Evolutionary conservation across 257 asterid species (phyloP).

Genomic region (Solanum sitiens): DNA sequence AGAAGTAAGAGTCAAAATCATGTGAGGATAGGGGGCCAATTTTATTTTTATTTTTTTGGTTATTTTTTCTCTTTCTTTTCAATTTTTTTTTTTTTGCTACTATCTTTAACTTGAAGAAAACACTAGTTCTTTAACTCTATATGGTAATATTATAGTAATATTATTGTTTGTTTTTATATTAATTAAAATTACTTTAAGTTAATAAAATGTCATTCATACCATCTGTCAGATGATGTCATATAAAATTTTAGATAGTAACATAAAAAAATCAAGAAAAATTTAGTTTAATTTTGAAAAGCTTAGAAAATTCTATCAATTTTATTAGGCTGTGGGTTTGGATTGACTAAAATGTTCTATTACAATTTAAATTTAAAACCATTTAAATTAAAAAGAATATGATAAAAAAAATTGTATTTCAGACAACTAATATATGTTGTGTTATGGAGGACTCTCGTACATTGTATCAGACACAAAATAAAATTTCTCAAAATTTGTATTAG

Average conservation of each 20-base stretch:
- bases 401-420: background rate
- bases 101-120: background rate
- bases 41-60: no score
- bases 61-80: no score
- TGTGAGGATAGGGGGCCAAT: no score
- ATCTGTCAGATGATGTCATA: background rate
- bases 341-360: background rate
- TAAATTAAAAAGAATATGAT: background rate
- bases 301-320: background rate
- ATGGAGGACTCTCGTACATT: no score
- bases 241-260: background rate
- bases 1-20: background rate
- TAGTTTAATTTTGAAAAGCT: no score
- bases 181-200: background rate
- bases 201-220: background rate
- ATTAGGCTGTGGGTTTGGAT: background rate
- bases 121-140: background rate
- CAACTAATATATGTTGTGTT: background rate
- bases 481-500: no score
- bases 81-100: background rate
- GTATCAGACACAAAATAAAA: background rate
- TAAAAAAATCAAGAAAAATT: no score
- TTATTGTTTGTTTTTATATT: background rate
- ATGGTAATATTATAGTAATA: background rate
- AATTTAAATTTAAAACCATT: background rate